Evolutionary conservation across 2,329 filamentous ascomycete species (phyloP).

Genomic region (Cordyceps fumosorosea): DNA sequence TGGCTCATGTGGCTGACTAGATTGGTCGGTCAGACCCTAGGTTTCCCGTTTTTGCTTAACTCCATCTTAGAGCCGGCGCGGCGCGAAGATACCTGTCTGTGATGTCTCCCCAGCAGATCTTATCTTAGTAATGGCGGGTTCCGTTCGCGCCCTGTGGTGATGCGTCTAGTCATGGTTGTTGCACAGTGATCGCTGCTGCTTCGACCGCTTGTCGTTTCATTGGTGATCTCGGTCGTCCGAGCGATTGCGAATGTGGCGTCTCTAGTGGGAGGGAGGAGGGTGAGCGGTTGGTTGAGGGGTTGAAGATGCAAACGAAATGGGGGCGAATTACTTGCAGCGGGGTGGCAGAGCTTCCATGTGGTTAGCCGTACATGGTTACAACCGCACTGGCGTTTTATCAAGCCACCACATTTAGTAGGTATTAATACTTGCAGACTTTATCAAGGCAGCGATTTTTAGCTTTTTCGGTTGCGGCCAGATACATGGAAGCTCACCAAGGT

Average conservation of each 20-base stretch:
- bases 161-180: not conserved
- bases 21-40: too few species aligned
- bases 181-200: not conserved
- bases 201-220: not conserved
- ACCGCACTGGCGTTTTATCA: not conserved
- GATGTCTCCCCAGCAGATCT: too few species aligned
- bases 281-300: not conserved
- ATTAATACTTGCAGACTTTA: too few species aligned
- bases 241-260: not conserved
- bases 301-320: not conserved
- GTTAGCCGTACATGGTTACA: too few species aligned
- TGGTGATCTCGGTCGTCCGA: not conserved
- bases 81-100: not conserved
- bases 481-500: too few species aligned
- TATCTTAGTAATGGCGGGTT: too few species aligned
- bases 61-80: not conserved
- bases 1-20: not conserved
- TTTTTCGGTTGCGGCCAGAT: too few species aligned
- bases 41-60: not conserved
- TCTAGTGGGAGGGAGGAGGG: not conserved
- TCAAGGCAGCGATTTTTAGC: too few species aligned
- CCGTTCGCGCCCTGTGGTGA: not conserved
- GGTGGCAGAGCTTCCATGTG: too few species aligned
- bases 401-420: too few species aligned
- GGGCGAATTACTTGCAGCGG: too few species aligned